These are phyloP conservation scores for Coniochaeta hoffmannii DNA, from an alignment of 2,329 filamentous ascomycete species.

Conservation along the genomic window DNA sequence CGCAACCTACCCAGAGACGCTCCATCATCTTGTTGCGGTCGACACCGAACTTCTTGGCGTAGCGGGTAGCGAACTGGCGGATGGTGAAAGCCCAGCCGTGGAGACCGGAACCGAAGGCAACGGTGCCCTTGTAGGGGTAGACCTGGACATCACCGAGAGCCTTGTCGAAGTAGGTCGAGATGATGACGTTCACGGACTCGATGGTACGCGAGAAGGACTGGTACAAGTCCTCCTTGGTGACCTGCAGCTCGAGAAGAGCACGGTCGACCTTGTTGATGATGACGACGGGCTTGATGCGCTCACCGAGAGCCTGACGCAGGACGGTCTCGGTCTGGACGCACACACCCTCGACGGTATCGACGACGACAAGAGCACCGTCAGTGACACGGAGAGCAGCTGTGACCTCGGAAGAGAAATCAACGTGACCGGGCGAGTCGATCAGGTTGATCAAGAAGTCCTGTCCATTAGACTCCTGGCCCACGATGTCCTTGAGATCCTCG, in stretches of 20 bases:
- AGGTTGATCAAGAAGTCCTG: constrained; percentile 99
- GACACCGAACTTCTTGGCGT: constrained; percentile 99
- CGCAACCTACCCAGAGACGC: constrained; percentile 84
- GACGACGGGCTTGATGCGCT: constrained; percentile 99
- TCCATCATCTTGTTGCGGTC: constrained; percentile 99
- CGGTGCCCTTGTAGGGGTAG: constrained; percentile 94
- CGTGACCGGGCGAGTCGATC: constrained; percentile 99
- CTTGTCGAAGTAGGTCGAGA: constrained; percentile 98
- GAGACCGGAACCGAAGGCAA: constrained; percentile 98
- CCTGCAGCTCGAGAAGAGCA: constrained; percentile 97
- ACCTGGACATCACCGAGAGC: constrained; percentile 95
- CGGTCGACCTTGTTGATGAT: constrained; percentile 99
- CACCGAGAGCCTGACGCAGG: constrained; percentile 95
- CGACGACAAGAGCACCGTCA: constrained; percentile 98
- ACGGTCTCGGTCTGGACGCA: constrained; percentile 99
- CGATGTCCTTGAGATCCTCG: constrained; percentile 93
- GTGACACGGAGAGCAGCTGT: constrained; percentile 99
- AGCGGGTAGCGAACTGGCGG: constrained; percentile 91
- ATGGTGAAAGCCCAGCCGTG: constrained; percentile 99
- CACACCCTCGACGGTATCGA: constrained; percentile 99
- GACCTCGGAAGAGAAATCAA: constrained; percentile 99
- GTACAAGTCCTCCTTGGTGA: constrained; percentile 98
- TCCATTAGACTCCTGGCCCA: constrained; percentile 73
- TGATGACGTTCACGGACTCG: constrained; percentile 99
- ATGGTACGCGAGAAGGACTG: constrained; percentile 99